phyloP scores from a whole-genome alignment of 495 filamentous ascomycete genomes.

The Penicillium cosmopolitanum region DNA sequence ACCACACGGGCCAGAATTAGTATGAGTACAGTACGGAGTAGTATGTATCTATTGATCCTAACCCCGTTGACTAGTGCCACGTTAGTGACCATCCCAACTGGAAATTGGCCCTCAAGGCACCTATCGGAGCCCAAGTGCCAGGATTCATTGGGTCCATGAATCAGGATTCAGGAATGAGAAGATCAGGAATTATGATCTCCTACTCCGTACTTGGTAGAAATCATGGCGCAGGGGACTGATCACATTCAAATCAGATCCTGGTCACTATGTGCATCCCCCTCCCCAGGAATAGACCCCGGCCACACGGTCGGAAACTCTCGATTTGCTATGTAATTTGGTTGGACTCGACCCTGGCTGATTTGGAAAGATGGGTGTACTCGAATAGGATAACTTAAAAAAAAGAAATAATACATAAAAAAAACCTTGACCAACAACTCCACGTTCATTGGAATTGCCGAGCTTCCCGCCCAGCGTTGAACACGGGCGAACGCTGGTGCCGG shows the following conservation, averaged over 20 bases:
- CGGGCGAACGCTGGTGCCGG: slow-evolving; percentile 14
- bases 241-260: slow-evolving; percentile 19
- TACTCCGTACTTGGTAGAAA: neutral
- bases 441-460: slow-evolving; percentile 31
- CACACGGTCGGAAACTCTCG: neutral
- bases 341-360: neutral
- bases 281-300: neutral
- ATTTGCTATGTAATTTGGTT: neutral
- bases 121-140: neutral
- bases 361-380: neutral
- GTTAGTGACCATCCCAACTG: slow-evolving; percentile 14
- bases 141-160: neutral
- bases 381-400: neutral
- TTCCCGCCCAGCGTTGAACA: slow-evolving; percentile 28
- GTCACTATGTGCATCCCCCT: slow-evolving; percentile 8
- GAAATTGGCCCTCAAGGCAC: slow-evolving; percentile 14
- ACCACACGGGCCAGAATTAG: slow-evolving; percentile 15
- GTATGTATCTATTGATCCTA: slow-evolving; percentile 9
- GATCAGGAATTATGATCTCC: neutral
- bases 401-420: neutral
- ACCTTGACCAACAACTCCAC: slow-evolving; percentile 17
- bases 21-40: neutral
- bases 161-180: slow-evolving; percentile 5
- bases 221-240: slow-evolving; percentile 18
- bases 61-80: slow-evolving; percentile 9